phyloP scores from a whole-genome alignment of 495 filamentous ascomycete genomes.

The Aspergillus sclerotioniger region DNA sequence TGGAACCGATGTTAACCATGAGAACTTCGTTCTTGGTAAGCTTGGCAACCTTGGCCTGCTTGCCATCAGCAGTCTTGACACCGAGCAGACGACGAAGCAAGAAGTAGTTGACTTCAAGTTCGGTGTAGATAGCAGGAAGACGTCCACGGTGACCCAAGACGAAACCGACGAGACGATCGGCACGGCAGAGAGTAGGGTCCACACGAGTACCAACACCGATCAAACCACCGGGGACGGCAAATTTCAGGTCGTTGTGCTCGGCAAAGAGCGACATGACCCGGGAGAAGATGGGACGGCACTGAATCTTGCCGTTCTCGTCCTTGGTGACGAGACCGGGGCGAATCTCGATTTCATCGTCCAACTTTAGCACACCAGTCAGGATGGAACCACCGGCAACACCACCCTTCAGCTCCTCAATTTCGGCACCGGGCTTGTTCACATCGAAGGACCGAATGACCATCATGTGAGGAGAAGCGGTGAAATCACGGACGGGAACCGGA shows the following conservation, averaged over 20 bases:
- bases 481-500: conserved; percentile 85
- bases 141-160: conserved; percentile 90
- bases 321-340: conserved; percentile 92
- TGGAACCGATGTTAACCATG: conserved; percentile 99
- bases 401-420: conserved; percentile 97
- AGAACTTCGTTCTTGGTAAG: conserved; percentile 93
- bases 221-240: conserved; percentile 93
- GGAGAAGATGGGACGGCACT: conserved; percentile 95
- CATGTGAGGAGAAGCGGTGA: conserved; percentile 88
- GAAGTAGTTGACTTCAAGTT: conserved; percentile 99
- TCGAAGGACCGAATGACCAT: conserved; percentile 99
- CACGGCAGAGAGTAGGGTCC: conserved; percentile 95
- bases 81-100: conserved; percentile 87
- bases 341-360: conserved; percentile 98
- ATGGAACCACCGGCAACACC: conserved; percentile 98
- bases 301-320: conserved; percentile 88
- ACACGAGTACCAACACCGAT: conserved; percentile 97
- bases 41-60: conserved; percentile 98
- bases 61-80: conserved; percentile 96
- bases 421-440: conserved; percentile 99
- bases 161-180: conserved; percentile 97
- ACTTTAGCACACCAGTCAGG: conserved; percentile 89
- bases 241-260: conserved; percentile 96
- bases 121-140: conserved; percentile 91
- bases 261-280: conserved; percentile 92